Evolutionary conservation across 2,329 filamentous ascomycete genomes (phyloP).

Genomic region (Diaporthe helianthi): DNA sequence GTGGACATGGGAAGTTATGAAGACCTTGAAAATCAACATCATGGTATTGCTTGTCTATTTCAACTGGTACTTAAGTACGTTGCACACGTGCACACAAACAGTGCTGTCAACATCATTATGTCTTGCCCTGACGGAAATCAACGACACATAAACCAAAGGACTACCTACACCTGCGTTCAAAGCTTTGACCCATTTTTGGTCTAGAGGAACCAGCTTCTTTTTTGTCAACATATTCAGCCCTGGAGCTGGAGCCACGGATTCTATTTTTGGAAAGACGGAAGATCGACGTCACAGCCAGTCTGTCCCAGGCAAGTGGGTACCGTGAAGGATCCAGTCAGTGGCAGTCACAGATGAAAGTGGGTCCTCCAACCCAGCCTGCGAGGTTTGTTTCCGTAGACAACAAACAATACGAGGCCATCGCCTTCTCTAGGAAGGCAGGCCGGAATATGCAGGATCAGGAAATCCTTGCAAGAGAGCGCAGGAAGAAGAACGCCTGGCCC

Average conservation of each 20-base stretch:
- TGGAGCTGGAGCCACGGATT: slow-evolving; percentile 8
- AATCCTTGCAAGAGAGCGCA: background rate
- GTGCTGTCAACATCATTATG: too few species aligned
- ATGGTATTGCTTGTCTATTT: too few species aligned
- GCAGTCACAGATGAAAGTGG: slow-evolving; percentile 4
- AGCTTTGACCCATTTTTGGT: background rate
- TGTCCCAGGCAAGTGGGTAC: slow-evolving; percentile 2
- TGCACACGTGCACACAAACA: too few species aligned
- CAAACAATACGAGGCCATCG: background rate
- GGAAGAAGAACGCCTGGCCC: background rate
- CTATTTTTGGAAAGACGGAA: slow-evolving; percentile 7
- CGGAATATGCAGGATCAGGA: background rate
- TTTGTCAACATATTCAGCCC: background rate
- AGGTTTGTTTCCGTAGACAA: background rate
- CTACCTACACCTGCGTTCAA: too few species aligned
- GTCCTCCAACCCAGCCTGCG: background rate
- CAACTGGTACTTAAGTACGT: too few species aligned
- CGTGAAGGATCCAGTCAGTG: background rate
- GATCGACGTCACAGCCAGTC: slow-evolving; percentile 11
- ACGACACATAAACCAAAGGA: too few species aligned
- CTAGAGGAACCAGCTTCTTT: background rate
- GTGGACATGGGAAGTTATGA: too few species aligned
- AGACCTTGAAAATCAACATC: too few species aligned
- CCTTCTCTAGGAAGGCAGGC: background rate
- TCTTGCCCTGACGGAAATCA: too few species aligned